Evolutionary conservation across 345 rosid genomes (phyloP).

Genomic region (Citrus hindsii): DNA sequence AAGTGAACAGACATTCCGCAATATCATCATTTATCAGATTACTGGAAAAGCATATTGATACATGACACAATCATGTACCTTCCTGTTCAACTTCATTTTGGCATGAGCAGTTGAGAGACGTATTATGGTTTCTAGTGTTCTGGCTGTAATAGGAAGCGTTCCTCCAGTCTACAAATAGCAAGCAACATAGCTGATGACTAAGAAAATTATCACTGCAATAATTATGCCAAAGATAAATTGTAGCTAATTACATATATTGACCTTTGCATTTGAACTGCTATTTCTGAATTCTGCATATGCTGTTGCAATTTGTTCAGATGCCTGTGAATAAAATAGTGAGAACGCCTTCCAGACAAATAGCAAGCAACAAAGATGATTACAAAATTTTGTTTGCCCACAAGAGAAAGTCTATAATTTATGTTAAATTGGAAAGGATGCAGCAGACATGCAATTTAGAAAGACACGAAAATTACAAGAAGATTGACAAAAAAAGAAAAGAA

Average conservation of each 20-base stretch:
- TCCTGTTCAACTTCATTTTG: slow-evolving; percentile 80
- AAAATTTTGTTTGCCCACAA: not conserved
- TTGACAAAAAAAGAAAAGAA: not conserved
- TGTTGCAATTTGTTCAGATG: slow-evolving; percentile 86
- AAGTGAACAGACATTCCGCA: not conserved
- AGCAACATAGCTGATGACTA: slow-evolving; percentile 12
- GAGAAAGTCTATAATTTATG: not conserved
- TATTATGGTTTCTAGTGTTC: slow-evolving; percentile 95
- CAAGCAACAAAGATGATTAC: not conserved
- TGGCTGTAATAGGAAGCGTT: slow-evolving; percentile 95
- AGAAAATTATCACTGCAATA: not conserved
- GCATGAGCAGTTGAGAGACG: slow-evolving; percentile 99
- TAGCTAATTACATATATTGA: slow-evolving; percentile 22
- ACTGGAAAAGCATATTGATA: not conserved
- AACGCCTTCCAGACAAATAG: not conserved
- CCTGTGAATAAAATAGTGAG: slow-evolving; percentile 40
- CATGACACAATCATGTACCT: slow-evolving; percentile 42
- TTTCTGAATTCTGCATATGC: slow-evolving; percentile 94
- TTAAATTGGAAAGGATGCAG: not conserved
- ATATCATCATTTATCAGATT: slow-evolving; percentile 5
- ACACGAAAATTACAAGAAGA: not conserved
- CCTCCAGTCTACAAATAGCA: slow-evolving; percentile 78
- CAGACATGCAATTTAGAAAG: not conserved
- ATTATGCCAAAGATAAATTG: not conserved
- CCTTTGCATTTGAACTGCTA: slow-evolving; percentile 72